These are phyloP conservation scores for Fraxinus greggii DNA, from an alignment of 305 asterid species.

Conservation along the genomic window DNA sequence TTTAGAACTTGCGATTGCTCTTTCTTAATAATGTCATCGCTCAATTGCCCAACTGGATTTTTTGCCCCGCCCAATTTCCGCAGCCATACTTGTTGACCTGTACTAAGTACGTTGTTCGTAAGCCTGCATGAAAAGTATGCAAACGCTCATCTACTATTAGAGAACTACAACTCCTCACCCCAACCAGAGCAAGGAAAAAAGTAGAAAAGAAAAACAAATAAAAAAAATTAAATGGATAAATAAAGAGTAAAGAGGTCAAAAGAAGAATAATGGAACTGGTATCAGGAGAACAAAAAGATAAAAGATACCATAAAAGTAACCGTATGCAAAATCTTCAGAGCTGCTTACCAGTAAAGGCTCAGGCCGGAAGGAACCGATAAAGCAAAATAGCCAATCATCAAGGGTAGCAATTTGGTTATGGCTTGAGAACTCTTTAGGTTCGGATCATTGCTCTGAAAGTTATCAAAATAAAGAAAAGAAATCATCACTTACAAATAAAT, in stretches of 20 bases:
- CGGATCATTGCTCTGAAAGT: conserved; percentile 85
- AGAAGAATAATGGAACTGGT: neutral
- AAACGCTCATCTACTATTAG: neutral
- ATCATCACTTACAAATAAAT: conserved; percentile 20
- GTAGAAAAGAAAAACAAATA: neutral
- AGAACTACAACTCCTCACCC: neutral
- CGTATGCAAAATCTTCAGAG: neutral
- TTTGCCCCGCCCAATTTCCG: conserved; percentile 89
- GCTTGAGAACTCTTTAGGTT: conserved; percentile 82
- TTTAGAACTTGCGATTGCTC: conserved; percentile 45
- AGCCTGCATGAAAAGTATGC: conserved; percentile 53
- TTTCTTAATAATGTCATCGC: conserved; percentile 43
- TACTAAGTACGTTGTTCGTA: conserved; percentile 87
- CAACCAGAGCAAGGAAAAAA: neutral
- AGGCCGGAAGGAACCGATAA: conserved; percentile 97
- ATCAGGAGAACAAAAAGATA: neutral
- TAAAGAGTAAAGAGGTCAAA: neutral
- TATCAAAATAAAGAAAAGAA: neutral
- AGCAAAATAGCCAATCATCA: conserved; percentile 94
- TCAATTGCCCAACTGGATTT: conserved; percentile 49
- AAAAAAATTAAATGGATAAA: neutral
- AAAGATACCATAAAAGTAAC: neutral
- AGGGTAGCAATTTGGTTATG: conserved; percentile 77
- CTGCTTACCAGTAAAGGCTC: conserved; percentile 85
- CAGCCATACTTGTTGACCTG: conserved; percentile 88